A percentile compares a stretch with the other conserved stretches of the same genome.
phyloP scores from a whole-genome alignment of 345 rosid genomes.

The Corchorus capsularis region DNA sequence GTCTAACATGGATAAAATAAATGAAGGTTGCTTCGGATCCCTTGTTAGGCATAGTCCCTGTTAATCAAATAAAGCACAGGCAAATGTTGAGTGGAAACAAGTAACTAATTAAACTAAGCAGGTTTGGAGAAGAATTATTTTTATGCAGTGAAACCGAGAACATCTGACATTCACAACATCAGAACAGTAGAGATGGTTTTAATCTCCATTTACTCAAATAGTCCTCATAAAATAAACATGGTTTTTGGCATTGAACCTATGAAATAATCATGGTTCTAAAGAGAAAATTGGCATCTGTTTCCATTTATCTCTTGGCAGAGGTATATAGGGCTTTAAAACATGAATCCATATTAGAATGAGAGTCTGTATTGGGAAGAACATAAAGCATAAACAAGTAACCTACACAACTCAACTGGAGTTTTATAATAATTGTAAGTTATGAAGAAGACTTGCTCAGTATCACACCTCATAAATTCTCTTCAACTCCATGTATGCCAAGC shows the following conservation, averaged over 20 bases:
- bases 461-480: conserved; percentile 79
- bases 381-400: background rate
- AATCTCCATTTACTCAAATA: background rate
- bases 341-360: background rate
- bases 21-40: conserved; percentile 56
- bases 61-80: conserved; percentile 7
- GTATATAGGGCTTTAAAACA: background rate
- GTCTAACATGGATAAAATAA: conserved; percentile 59
- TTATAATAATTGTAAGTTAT: background rate
- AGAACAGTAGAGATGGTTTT: background rate
- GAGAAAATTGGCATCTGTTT: background rate
- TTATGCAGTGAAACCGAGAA: background rate
- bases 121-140: background rate
- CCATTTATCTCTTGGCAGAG: background rate
- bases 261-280: background rate
- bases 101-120: background rate
- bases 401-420: background rate
- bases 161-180: background rate
- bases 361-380: background rate
- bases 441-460: conserved; percentile 5
- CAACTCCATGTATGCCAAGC: conserved; percentile 65
- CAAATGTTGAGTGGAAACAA: conserved; percentile 8
- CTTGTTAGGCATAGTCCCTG: conserved; percentile 76
- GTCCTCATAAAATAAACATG: background rate
- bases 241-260: no score